These are phyloP conservation scores for Platanthera zijinensis DNA, from an alignment of 106 monocot genomes.

Conservation along the genomic window DNA sequence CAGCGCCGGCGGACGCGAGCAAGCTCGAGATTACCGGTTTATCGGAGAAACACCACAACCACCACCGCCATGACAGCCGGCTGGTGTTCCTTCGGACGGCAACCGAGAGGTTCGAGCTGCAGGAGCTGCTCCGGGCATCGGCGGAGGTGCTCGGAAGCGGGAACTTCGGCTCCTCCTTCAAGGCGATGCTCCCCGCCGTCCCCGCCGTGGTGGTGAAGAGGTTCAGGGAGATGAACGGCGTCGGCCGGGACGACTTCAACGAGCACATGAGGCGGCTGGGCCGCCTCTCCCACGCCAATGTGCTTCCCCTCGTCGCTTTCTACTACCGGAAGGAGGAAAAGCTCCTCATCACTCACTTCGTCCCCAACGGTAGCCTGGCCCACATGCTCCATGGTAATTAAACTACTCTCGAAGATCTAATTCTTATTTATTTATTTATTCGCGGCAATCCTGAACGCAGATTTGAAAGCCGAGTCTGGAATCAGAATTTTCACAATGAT, in stretches of 20 bases:
- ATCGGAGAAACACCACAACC: background rate
- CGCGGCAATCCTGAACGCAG: too few species aligned
- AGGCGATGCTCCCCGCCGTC: constrained; percentile 42
- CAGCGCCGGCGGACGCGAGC: background rate
- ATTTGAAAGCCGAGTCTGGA: too few species aligned
- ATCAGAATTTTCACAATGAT: too few species aligned
- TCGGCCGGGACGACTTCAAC: constrained; percentile 69
- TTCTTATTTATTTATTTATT: too few species aligned
- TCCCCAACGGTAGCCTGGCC: constrained; percentile 69
- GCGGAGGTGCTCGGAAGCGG: constrained; percentile 81
- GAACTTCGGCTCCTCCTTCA: constrained; percentile 74
- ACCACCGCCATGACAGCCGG: constrained; percentile 4
- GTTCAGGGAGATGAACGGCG: constrained; percentile 71
- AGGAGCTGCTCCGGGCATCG: constrained; percentile 60
- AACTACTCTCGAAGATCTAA: too few species aligned
- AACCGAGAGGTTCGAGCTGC: constrained; percentile 40
- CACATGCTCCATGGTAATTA: constrained; percentile 64
- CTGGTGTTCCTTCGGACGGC: constrained; percentile 34
- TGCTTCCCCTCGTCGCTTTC: constrained; percentile 67
- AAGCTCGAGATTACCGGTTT: background rate
- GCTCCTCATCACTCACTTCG: constrained; percentile 51
- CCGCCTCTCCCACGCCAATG: constrained; percentile 60
- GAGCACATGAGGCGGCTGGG: constrained; percentile 89
- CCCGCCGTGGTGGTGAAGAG: constrained; percentile 69
- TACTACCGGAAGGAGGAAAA: constrained; percentile 77